These are phyloP conservation scores for Pythium pectinolyticum DNA, from an alignment of 352 stramenopile genomes.

Conservation along the genomic window DNA sequence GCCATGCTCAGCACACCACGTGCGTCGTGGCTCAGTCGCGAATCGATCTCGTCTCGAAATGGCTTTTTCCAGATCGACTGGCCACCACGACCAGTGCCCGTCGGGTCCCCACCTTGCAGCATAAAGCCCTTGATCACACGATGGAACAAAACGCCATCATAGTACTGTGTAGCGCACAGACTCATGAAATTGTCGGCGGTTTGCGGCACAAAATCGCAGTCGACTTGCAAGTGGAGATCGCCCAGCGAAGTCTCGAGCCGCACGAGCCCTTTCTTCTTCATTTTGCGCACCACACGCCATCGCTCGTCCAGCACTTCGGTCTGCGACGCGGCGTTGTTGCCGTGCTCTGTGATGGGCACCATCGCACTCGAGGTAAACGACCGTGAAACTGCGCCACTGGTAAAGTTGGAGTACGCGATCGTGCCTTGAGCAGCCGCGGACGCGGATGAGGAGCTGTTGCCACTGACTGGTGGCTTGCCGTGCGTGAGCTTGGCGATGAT, in stretches of 20 bases:
- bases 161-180: conserved; percentile 92
- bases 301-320: conserved; percentile 65
- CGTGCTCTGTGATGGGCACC: conserved; percentile 70
- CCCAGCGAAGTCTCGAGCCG: conserved; percentile 93
- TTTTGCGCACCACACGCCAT: conserved; percentile 84
- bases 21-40: conserved; percentile 74
- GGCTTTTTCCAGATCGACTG: conserved; percentile 93
- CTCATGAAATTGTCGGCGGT: conserved; percentile 97
- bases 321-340: conserved; percentile 47
- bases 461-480: conserved; percentile 12
- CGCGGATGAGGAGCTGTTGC: background rate
- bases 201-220: conserved; percentile 96
- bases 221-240: conserved; percentile 94
- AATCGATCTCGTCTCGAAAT: conserved; percentile 98
- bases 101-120: conserved; percentile 93
- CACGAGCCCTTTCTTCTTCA: conserved; percentile 98
- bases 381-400: conserved; percentile 84
- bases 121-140: conserved; percentile 97
- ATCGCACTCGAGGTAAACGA: conserved; percentile 96
- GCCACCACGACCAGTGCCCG: conserved; percentile 92
- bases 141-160: conserved; percentile 95
- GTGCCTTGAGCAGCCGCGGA: conserved; percentile 11
- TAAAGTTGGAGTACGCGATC: conserved; percentile 84
- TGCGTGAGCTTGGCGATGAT: conserved; percentile 76
- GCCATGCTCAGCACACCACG: conserved; percentile 96